Conservation (phyloP, 1,284 basidiomycete species). For the Xerocomus nothofagi region DNA sequence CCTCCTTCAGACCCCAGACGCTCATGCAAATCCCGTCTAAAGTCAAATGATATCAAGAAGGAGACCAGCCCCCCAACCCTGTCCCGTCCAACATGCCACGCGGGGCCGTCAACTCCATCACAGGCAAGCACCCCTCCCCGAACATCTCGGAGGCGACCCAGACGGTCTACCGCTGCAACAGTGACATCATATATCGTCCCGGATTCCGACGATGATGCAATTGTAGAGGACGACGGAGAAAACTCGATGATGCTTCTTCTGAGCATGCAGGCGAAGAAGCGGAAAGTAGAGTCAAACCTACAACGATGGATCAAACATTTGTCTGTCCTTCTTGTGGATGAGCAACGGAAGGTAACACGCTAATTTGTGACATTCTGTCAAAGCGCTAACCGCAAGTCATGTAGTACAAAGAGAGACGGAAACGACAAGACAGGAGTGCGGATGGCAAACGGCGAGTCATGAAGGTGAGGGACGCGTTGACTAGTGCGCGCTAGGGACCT, state of each 20-base stretch:
- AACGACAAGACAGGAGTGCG: conserved; percentile 46
- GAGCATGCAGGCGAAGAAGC: conserved; percentile 38
- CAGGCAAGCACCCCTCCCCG: conserved; percentile 22
- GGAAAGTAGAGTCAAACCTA: conserved; percentile 51
- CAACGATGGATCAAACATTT: conserved; percentile 69
- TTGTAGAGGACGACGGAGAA: conserved; percentile 43
- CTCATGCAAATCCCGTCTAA: conserved; percentile 24
- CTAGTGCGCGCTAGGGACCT: background rate
- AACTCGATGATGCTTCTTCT: conserved; percentile 35
- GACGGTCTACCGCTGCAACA: conserved; percentile 51
- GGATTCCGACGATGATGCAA: conserved; percentile 69
- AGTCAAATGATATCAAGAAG: conserved; percentile 43
- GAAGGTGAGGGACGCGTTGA: conserved; percentile 47
- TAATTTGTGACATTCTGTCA: background rate
- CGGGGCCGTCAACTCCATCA: conserved; percentile 10
- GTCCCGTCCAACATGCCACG: conserved; percentile 15
- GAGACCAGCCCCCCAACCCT: conserved; percentile 38
- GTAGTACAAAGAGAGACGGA: conserved; percentile 66
- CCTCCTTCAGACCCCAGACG: conserved; percentile 23
- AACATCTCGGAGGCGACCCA: conserved; percentile 51
- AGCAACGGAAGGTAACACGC: conserved; percentile 59
- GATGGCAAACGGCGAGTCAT: conserved; percentile 50
- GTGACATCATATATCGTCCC: conserved; percentile 63
- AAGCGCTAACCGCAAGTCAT: conserved; percentile 11
- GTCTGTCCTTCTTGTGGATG: conserved; percentile 54